These are phyloP conservation scores for Kodamaea sagamina DNA, from an alignment of 805 yeast genomes.

Conservation along the genomic window DNA sequence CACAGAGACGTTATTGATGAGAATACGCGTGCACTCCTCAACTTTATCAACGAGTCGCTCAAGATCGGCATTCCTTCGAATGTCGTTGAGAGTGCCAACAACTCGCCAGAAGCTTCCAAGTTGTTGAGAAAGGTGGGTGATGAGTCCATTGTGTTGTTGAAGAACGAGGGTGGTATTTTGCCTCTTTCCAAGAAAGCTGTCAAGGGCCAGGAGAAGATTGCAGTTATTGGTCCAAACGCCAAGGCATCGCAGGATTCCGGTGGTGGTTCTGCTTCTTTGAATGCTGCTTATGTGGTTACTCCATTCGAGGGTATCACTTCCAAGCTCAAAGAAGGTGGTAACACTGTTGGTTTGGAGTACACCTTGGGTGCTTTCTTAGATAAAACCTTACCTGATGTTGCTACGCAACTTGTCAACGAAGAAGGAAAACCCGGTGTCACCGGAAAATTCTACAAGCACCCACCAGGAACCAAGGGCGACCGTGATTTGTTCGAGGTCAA, in stretches of 20 bases:
- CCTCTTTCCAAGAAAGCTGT: conserved; percentile 40
- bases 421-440: conserved; percentile 31
- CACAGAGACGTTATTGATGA: conserved; percentile 45
- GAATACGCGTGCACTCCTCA: conserved; percentile 49
- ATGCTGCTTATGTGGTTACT: conserved; percentile 48
- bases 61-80: conserved; percentile 43
- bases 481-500: conserved; percentile 29
- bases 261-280: conserved; percentile 62
- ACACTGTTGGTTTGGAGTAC: conserved; percentile 24
- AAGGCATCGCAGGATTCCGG: conserved; percentile 53
- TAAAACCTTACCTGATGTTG: conserved; percentile 33
- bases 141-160: conserved; percentile 58
- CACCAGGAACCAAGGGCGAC: conserved; percentile 19
- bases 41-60: conserved; percentile 46
- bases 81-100: conserved; percentile 38
- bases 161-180: conserved; percentile 48
- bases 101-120: conserved; percentile 34
- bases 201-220: conserved; percentile 32
- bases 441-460: conserved; percentile 27
- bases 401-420: conserved; percentile 19
- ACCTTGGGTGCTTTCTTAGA: conserved; percentile 36
- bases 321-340: conserved; percentile 24
- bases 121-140: conserved; percentile 27
- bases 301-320: conserved; percentile 49
- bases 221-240: conserved; percentile 64